Evolutionary conservation across 2,329 filamentous ascomycete species (phyloP), one percentile per base, ranked within the genome.

Genomic region (Penicillium expansum): DNA sequence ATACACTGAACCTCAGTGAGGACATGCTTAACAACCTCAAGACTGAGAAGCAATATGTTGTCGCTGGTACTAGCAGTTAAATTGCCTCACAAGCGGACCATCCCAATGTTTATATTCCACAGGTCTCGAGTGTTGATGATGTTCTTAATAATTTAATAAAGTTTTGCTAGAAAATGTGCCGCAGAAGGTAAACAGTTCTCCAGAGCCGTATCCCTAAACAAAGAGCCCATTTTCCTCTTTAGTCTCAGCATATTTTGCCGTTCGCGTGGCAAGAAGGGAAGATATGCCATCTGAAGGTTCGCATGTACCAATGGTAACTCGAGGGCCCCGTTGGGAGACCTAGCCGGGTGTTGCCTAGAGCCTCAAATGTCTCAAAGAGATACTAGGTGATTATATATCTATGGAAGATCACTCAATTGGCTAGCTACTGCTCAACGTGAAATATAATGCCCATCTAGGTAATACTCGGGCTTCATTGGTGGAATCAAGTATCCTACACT

Each of bases 1-100:
- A 86, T 63, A 85, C 82, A 0, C 68, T 86, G 55, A 74, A 76
- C 9, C 56, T 81, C 44, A 74, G 71, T 9, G 68, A 78, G 33
- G 69, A 68, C 37, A 76, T 73, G 0, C 64, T 80, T 14, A 66
- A 61, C 1, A 64, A 71, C 10, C 64, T 81, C 20, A 77, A 76
- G 55, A 77, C 77, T 48, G 76, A 76, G 54, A 80, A 80, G 68
- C 76, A 77, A 49, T 77, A 73, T 58, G 70, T 80, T 20, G 72
- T 79, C 20, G 64, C 70, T n/a, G 74, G 72, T n/a, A 6, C n/a
- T 14, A 43, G 20, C 7, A 38, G 5, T 45, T 54, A 29, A 22
- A 30, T 11, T 44, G n/a, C 27, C 5, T 18, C 35, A 22, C 5
- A n/a, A 8, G 20, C 13, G 16, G 8, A 45, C 8, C 5, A 32